Conservation (phyloP, 371 early-diverging fungal species). For the Mucor saturninus region DNA sequence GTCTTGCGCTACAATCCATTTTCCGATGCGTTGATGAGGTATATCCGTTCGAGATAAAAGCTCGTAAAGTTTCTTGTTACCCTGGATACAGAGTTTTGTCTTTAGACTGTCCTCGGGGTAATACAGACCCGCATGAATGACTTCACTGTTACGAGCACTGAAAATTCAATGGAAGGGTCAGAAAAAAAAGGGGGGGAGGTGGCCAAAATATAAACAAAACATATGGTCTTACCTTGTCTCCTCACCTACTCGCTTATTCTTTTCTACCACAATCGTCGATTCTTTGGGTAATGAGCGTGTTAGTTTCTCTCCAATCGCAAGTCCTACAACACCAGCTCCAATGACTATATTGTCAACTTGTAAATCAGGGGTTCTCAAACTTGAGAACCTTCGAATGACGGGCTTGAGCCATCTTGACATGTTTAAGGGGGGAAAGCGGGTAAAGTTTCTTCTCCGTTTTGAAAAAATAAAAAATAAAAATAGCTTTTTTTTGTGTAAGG, state of each 20-base stretch:
- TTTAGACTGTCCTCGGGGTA: constrained; percentile 82
- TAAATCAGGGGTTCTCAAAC: constrained; percentile 36
- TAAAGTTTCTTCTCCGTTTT: background rate
- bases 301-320: constrained; percentile 73
- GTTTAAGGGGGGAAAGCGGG: background rate
- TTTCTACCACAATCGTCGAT: constrained; percentile 69
- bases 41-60: constrained; percentile 56
- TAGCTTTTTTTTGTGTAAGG: background rate
- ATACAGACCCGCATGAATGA: constrained; percentile 92
- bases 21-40: constrained; percentile 64
- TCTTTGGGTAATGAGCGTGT: constrained; percentile 46
- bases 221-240: constrained; percentile 65
- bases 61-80: constrained; percentile 73
- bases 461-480: background rate
- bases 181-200: background rate
- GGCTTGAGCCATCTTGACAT: background rate
- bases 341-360: constrained; percentile 76
- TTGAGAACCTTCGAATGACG: constrained; percentile 78
- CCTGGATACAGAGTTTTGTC: constrained; percentile 80
- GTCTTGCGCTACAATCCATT: constrained; percentile 82
- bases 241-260: constrained; percentile 65
- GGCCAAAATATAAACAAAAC: background rate
- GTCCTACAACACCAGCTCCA: constrained; percentile 83
- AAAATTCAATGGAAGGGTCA: background rate
- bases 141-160: constrained; percentile 90